These are phyloP conservation scores for Maudiozyma humilis DNA, from an alignment of 1,139 yeast species.

Conservation along the genomic window DNA sequence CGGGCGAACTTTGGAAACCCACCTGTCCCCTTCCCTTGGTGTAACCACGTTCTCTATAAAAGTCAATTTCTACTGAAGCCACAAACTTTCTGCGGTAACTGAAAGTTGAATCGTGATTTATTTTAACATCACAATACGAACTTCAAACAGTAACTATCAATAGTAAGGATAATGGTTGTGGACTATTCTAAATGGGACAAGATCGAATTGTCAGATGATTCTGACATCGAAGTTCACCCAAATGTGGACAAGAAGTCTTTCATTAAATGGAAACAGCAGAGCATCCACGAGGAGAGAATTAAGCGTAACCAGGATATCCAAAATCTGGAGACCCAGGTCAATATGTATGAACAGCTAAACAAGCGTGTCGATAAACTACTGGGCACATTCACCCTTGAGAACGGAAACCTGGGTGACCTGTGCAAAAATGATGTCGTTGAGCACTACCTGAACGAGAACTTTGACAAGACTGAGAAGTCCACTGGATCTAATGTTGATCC, in stretches of 20 bases:
- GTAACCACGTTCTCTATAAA: no score
- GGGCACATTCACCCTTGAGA: constrained; percentile 29
- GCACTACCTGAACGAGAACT: constrained; percentile 39
- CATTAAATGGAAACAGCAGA: constrained; percentile 94
- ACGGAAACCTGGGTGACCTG: constrained; percentile 26
- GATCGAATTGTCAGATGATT: constrained; percentile 89
- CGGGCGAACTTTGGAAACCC: no score
- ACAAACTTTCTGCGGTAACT: no score
- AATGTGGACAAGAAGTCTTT: constrained; percentile 92
- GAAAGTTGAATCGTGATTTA: no score
- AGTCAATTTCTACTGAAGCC: no score
- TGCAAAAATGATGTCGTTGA: constrained; percentile 36
- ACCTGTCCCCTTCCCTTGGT: no score
- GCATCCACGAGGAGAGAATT: constrained; percentile 85
- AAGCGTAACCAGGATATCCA: constrained; percentile 72
- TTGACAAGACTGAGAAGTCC: constrained; percentile 53
- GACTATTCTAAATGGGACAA: constrained; percentile 98
- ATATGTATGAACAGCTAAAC: constrained; percentile 71
- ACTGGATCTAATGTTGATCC: constrained; percentile 46
- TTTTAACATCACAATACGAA: no score
- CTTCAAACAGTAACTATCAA: not conserved
- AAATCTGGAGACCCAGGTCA: constrained; percentile 61
- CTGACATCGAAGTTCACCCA: constrained; percentile 95
- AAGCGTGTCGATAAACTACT: constrained; percentile 61
- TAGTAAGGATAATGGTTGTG: constrained; percentile 47